Conservation (phyloP, 1,284 basidiomycete genomes). For the Apiotrichum brassicae region DNA sequence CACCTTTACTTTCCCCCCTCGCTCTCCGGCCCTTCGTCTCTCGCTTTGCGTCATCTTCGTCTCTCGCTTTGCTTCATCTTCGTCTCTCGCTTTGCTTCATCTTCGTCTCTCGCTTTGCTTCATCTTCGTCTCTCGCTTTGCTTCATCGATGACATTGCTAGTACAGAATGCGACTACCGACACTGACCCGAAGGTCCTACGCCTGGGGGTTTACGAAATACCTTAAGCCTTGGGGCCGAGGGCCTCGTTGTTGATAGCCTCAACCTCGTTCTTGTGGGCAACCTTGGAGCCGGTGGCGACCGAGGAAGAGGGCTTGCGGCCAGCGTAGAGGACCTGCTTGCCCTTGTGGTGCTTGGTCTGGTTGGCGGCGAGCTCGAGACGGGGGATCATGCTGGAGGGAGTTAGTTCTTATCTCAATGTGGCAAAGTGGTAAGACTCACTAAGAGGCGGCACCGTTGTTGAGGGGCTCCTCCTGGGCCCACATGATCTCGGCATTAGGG, state of each 20-base stretch:
- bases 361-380: conserved; percentile 68
- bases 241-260: conserved; percentile 55
- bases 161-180: neutral
- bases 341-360: conserved; percentile 84
- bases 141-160: neutral
- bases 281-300: conserved; percentile 51
- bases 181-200: neutral
- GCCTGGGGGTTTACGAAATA: neutral
- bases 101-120: too few relatives aligned
- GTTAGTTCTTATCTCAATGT: neutral
- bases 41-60: too few relatives aligned
- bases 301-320: conserved; percentile 78
- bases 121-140: neutral
- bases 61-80: too few relatives aligned
- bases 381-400: conserved; percentile 59
- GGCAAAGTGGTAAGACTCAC: too few relatives aligned
- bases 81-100: too few relatives aligned
- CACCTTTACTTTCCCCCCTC: too few relatives aligned
- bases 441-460: conserved; percentile 75
- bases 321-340: conserved; percentile 79
- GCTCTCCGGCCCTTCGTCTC: too few relatives aligned
- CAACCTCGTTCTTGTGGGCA: conserved; percentile 77
- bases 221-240: conserved; percentile 2
- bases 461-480: conserved; percentile 80
- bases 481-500: conserved; percentile 84